Base-by-base conservation (phyloP, 192 early-diverging fungal genomes). In the Dissophora ornata region DNA sequence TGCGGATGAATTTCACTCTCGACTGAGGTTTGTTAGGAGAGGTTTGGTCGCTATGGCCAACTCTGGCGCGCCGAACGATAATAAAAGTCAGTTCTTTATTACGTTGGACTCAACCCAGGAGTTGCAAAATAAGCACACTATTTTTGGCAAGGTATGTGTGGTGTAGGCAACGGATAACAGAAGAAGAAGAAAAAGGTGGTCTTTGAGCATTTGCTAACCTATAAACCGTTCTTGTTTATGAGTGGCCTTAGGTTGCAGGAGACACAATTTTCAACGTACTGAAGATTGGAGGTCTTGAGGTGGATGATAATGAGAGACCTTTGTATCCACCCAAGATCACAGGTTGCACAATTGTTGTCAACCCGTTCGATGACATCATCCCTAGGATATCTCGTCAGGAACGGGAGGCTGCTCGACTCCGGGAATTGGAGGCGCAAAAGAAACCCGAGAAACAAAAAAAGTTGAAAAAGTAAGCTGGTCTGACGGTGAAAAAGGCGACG, bases 31-130 rank as follows among this genome's bases (percentile, higher is more conserved):
- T 65, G 88, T 80, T 45, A 90, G 93, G 7, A 85, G 97, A 21
- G 97, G 97, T 5, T 62, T 97, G 15, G 85, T 97, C 1, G 97
- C 89, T 0, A 94, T 97, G 91, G 97, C 97, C 11, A 97, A 93
- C 54, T 87, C 92, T 0, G 92, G 92, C 0, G 65, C 67, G 13
- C 64, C 73, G 13, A 87, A 97, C 62, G 87, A 91, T 49, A 97
- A 97, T 80, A 83, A 82, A 26, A 94, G 91, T 64, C 97, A 98
- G 83, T 98, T 98, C 63, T 98, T 98, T 71, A 93, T 98, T 62
- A 97, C 97, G 0, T 85, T 98, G 28, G 92, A 92, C 61, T 67
- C 87, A 3, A 86, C 96, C 2, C 87, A 90, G 29, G 95, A 96
- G 67, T 80, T 98, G 16, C 92, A 95, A 34, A 88, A 90, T 32